Base-by-base conservation (phyloP, 352 stramenopile genomes). In the Pythium coloratum region DNA sequence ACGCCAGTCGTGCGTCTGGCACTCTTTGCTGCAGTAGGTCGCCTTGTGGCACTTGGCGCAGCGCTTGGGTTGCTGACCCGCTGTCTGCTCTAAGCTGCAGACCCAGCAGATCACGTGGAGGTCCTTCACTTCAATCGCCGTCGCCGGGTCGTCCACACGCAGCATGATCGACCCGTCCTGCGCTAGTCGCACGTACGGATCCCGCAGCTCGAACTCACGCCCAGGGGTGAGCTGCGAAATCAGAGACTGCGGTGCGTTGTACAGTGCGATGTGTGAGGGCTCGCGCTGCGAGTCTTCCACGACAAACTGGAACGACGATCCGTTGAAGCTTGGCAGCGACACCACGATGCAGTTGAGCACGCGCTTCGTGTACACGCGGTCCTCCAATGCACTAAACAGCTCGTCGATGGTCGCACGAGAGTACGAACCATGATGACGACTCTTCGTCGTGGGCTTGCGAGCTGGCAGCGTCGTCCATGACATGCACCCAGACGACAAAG, bases 241-340 rank as follows among this genome's bases (percentile, higher is more conserved):
- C 42, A 69, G 13, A 28, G 28, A 20, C 9, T 34, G 4, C 2
- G 40, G 14, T 2, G 62, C 53, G 20, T 69, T 63, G 40, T 58
- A 63, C 24, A 62, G 18, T 5, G 54, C 62, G 5, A 69, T 28
- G 3, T 30, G 53, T 2, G n/a, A 18, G 1, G 54, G 62, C 38
- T 69, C 62, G 9, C 62, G 62, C 18, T 62, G 26, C n/a, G 62
- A 63, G 13, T 69, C 62, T 14, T 69, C 62, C 6, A 69, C 62
- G 6, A 69, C 18, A 9, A 62, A 40, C 3, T 55, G 14, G 33
- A 47, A 55, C 55, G 62, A 69, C 54, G 62, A 58, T 1, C 62
- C 62, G 18, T 16, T 69, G 40, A 69, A 69, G 24, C 38, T 28
- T 9, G 54, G 24, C 6, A 51, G 8, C 10, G 53, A 47, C 3